Base-by-base conservation (phyloP, 768 basidiomycete genomes). In the Tricholoma bakamatsutake region DNA sequence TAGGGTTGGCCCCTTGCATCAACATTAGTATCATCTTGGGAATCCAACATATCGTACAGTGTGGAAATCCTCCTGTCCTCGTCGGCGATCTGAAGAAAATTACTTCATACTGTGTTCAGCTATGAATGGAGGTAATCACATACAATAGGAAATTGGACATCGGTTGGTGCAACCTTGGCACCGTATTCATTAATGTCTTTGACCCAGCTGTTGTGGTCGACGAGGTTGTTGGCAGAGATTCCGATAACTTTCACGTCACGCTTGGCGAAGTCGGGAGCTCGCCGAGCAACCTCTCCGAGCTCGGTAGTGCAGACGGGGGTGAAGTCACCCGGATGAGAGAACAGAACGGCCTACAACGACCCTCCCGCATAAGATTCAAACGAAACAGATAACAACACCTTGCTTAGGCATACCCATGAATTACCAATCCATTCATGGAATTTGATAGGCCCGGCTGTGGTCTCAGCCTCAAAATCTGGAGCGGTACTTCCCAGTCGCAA, bases 301-400 rank as follows among this genome's bases (percentile, higher is more conserved):
- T 98, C 97, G 53, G 97, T 99, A 48, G 97, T 95, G 81, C 91
- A 94, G 52, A 95, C 87, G 49, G 90, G 89, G n/a, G 89, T 90
- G 67, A 93, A 93, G 67, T 93, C 88, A 43, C 88, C 94, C 0
- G 93, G 93, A 71, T 97, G 94, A 30, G 93, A 96, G 82, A 98
- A 98, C 55, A 98, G 79, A 68, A 93, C 73, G 50, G 80, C 88
- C 90, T 91, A 52, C 5, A n/a, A 21, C 24, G 24, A 1, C n/a
- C n/a, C 12, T 27, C 28, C 27, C 57, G 45, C 45, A 45, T 37
- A 50, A 50, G 54, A 42, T 57, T 43, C 31, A 55, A 49, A 35
- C 27, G 55, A 35, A 34, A 18, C 49, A 33, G 13, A 35, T 21
- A 52, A 30, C 27, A 42, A 49, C 21, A 24, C 21, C 21, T 24